These are phyloP conservation scores for Clonostachys chloroleuca DNA, from an alignment of 2,329 filamentous ascomycete genomes.

Conservation along the genomic window DNA sequence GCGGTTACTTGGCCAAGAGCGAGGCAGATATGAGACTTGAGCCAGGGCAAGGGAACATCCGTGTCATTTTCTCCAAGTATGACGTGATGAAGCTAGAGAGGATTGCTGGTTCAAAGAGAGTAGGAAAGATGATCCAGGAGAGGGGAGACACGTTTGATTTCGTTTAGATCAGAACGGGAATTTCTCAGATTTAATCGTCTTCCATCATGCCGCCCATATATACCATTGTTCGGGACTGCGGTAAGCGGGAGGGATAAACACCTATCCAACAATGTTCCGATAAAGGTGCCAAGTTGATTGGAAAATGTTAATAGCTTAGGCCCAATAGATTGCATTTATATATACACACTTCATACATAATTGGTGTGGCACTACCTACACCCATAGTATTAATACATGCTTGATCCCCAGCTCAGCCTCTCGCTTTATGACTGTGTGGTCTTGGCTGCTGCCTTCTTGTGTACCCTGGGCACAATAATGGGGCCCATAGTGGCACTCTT, in stretches of 20 bases:
- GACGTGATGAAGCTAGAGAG: constrained; percentile 87
- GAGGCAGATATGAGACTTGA: constrained; percentile 50
- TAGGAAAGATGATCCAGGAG: constrained; percentile 79
- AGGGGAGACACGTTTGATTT: constrained; percentile 93
- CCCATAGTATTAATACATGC: not conserved
- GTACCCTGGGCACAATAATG: constrained; percentile 17
- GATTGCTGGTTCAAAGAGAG: constrained; percentile 75
- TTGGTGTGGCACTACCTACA: too few species aligned
- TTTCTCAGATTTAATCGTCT: too few species aligned
- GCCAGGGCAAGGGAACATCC: constrained; percentile 55
- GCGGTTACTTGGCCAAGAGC: constrained; percentile 59
- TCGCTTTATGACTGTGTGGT: constrained; percentile 7
- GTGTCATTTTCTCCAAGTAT: constrained; percentile 77
- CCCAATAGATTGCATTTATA: too few species aligned
- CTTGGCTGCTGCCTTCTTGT: constrained; percentile 9
- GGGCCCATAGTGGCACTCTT: constrained; percentile 15
- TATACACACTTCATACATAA: too few species aligned
- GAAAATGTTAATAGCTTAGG: too few species aligned
- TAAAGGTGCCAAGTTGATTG: too few species aligned
- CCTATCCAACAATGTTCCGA: too few species aligned
- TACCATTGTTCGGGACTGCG: too few species aligned
- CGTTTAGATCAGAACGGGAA: constrained; percentile 44
- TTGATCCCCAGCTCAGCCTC: constrained; percentile 6
- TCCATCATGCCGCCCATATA: not conserved
- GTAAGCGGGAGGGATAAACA: too few species aligned